Evolutionary conservation across 2,329 filamentous ascomycete genomes (phyloP).

Genomic region (Coniochaeta sp.): DNA sequence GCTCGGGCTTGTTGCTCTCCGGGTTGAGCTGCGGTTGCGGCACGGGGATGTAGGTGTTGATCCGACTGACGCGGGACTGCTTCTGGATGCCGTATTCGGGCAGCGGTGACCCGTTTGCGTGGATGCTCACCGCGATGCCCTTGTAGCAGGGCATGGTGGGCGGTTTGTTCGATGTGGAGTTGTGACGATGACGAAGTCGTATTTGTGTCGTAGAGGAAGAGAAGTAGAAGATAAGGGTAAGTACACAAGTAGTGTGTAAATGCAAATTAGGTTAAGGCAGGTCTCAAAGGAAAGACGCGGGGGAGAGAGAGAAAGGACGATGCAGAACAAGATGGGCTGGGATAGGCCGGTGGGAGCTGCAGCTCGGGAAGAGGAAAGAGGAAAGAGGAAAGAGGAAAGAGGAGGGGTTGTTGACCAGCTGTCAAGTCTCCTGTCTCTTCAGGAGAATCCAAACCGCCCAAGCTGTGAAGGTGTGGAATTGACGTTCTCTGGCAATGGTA

Average conservation of each 20-base stretch:
- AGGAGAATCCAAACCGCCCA: too few relatives aligned
- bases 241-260: too few relatives aligned
- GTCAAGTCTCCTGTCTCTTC: neutral
- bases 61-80: slow-evolving; percentile 82
- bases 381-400: neutral
- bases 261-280: neutral
- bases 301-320: neutral
- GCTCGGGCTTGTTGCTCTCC: slow-evolving; percentile 71
- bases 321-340: neutral
- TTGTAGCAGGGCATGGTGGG: slow-evolving; percentile 87
- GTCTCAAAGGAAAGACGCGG: neutral
- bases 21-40: slow-evolving; percentile 74
- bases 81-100: slow-evolving; percentile 93
- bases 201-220: neutral
- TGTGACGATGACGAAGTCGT: neutral
- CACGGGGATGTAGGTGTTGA: slow-evolving; percentile 95
- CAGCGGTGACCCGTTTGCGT: slow-evolving; percentile 72
- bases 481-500: too few relatives aligned
- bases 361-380: neutral
- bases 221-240: too few relatives aligned
- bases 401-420: neutral
- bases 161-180: neutral
- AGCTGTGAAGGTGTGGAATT: too few relatives aligned
- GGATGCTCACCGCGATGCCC: slow-evolving; percentile 96
- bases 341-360: neutral